Percentiles rank a stretch among this genome's conserved stretches.
Conservation (phyloP, 148 eudicot genomes). For the Cornus suecica region DNA sequence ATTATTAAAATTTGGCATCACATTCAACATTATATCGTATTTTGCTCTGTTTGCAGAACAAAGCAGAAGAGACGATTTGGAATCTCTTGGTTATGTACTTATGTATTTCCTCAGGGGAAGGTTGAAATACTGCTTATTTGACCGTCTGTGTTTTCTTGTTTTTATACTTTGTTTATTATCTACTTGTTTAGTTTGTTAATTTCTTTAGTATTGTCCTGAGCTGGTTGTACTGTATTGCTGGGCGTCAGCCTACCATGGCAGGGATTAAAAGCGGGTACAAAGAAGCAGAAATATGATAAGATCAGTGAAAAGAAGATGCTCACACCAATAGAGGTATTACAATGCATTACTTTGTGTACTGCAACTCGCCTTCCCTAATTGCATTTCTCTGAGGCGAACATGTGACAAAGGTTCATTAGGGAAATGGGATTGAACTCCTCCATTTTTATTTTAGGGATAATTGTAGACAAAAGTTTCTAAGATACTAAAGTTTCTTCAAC, state of each 20-base stretch:
- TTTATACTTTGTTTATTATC: no score
- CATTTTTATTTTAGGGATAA: neutral
- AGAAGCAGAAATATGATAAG: neutral
- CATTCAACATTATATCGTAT: neutral
- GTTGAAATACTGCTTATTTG: neutral
- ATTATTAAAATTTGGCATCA: neutral
- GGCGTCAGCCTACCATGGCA: neutral
- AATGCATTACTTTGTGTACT: neutral
- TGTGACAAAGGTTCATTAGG: no score
- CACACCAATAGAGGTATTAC: neutral
- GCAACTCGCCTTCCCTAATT: no score
- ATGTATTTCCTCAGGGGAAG: neutral
- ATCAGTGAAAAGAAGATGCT: constrained; percentile 4
- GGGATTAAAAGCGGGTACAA: neutral
- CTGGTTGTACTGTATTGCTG: neutral
- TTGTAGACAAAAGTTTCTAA: neutral
- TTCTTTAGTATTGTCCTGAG: neutral
- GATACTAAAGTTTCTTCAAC: neutral
- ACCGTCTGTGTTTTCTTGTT: neutral
- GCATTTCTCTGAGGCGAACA: no score
- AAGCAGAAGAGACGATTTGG: constrained; percentile 4
- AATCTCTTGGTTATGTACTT: neutral
- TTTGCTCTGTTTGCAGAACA: neutral
- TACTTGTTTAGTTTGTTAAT: neutral
- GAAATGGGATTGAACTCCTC: no score